Base-by-base conservation (phyloP, 1,139 yeast genomes). In the Saccharomyces hybrid region DNA sequence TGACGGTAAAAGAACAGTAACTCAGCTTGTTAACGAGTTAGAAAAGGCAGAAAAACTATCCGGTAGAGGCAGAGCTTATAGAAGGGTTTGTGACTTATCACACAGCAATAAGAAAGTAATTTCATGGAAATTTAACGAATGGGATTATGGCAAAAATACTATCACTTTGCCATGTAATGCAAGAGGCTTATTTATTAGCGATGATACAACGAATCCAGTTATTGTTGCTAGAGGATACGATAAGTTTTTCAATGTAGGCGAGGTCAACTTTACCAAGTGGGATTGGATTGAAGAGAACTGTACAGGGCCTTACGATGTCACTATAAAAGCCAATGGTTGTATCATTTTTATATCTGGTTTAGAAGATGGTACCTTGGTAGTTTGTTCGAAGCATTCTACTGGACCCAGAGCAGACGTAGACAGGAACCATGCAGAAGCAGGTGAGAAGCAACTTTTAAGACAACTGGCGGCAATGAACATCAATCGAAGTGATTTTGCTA, bases 301-400 rank as follows among this genome's bases (percentile, higher is more conserved):
- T 0, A 32, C 47, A 1, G 97, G 97, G 0, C 97, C 97, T 0
- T 93, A 86, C 68, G 82, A 80, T 19, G 79, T 90, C 4, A 84
- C 97, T 0, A 76, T 86, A 46, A 93, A 93, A 68, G 96, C 95
- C 57, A 95, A 93, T 66, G 99, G 99, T 0, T 93, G 98, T 66
- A 90, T 95, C 57, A 83, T 88, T 1, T 82, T 95, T 58, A 78
- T 93, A 14, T 78, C 96, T 1, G 97, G 95, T 0, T 71, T 88
- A 19, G 75, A 75, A 3, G 85, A 84, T 62, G 96, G 96, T 0
- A 79, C 87, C 0, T 64, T 86, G 14, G 78, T 93, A 4, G 88
- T 90, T 0, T 89, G 97, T 59, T 88, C 97, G 11, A 93, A 93
- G 64, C 95, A 90, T 67, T 83, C 95, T 0, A 86, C 96, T 0